Evolutionary conservation across 345 rosid species (phyloP).

Genomic region (Aurinia saxatilis): DNA sequence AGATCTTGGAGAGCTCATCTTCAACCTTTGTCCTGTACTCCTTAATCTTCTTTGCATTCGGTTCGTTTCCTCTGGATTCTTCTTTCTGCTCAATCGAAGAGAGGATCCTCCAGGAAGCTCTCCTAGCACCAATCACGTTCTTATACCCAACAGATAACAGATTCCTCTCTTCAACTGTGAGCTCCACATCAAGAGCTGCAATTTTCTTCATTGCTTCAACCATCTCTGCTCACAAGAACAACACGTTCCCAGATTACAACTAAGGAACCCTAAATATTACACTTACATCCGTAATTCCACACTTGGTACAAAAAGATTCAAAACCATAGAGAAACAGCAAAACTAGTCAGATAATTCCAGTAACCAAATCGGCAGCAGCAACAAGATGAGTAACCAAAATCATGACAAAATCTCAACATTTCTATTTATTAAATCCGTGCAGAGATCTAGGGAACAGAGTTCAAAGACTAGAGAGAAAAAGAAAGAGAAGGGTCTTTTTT

Average conservation of each 20-base stretch:
- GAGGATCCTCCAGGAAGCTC: constrained; percentile 64
- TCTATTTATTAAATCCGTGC: background rate
- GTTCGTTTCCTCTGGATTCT: constrained; percentile 63
- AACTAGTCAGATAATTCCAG: too few relatives aligned
- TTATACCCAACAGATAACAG: constrained; percentile 82
- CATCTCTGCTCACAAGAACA: constrained; percentile 47
- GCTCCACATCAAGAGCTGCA: constrained; percentile 60
- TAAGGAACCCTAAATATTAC: too few relatives aligned
- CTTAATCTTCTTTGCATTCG: constrained; percentile 60
- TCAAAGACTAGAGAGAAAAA: background rate
- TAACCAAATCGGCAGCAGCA: too few relatives aligned
- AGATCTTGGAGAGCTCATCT: constrained; percentile 65
- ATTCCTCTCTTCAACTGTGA: constrained; percentile 82
- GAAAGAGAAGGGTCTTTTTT: background rate
- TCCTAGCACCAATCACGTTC: constrained; percentile 80
- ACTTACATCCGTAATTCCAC: too few relatives aligned
- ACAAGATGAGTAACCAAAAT: too few relatives aligned
- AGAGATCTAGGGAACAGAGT: background rate
- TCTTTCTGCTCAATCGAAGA: constrained; percentile 88
- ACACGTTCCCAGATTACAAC: background rate
- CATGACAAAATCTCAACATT: too few relatives aligned
- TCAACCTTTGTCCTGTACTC: constrained; percentile 67
- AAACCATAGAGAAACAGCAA: too few relatives aligned
- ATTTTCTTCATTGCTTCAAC: constrained; percentile 80
- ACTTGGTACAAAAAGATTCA: too few relatives aligned